Base-by-base conservation (phyloP, 2,329 filamentous ascomycete species). In the Colletotrichum siamense region DNA sequence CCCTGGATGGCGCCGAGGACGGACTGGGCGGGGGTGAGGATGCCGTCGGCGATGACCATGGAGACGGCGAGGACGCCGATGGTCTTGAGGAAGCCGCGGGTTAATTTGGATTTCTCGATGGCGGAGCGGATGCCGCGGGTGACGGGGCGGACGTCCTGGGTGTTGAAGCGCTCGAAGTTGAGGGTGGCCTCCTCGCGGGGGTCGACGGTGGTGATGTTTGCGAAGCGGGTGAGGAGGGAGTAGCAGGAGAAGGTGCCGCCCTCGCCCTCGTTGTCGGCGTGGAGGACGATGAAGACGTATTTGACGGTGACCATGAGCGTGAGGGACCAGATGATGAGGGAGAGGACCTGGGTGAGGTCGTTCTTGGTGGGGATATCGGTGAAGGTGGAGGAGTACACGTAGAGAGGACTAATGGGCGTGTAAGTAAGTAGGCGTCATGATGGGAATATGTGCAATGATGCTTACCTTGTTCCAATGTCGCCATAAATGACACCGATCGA, bases 301-400 rank as follows among this genome's bases (percentile, higher is more conserved):
- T 95, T 95, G 74, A 94, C 79, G 0, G 92, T 94, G 44, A 95
- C 92, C 84, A 95, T 93, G 76, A 94, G 84, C 28, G 91, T 93
- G 39, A 95, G 83, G 0, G 92, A 90, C 93, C 93, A 95, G 62
- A 95, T 90, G 77, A 95, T 91, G 59, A 95, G 88, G 5, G 93
- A 94, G 3, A 94, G 85, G 0, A 91, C 92, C 63, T 93, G 91
- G 62, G 94, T 86, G 5, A 95, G 86, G 78, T 94, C 91, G 26
- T 90, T 86, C 78, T 89, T 89, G 8, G 84, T 86, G 0, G 92
- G 92, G 18, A 88, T 84, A 4, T 85, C 83, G 30, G 88, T 86
- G 80, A 95, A 95, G 1, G 92, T 94, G n/a, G 91, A 92, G 22
- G 92, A 94, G 82, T 87, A 94, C 22, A 94, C 93, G 79, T 95